These are phyloP conservation scores for Phyllosticta citriasiana DNA, from an alignment of 2,329 filamentous ascomycete genomes.

Conservation along the genomic window DNA sequence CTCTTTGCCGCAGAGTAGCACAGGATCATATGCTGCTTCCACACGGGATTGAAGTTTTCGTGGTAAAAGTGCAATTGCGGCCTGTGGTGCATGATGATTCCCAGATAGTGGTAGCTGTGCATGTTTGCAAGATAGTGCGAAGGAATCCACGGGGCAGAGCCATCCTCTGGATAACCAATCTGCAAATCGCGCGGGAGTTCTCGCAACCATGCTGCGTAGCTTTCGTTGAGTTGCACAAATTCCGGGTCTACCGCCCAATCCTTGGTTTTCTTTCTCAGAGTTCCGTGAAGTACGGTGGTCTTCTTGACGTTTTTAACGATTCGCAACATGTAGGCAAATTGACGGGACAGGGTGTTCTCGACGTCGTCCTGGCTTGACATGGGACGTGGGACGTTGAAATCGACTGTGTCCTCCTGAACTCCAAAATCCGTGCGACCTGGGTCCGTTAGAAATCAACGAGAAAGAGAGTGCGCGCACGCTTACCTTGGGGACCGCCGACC, in stretches of 20 bases:
- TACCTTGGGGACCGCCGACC: constrained; percentile 89
- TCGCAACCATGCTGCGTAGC: constrained; percentile 64
- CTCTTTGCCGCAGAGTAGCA: constrained; percentile 78
- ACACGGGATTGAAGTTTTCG: constrained; percentile 66
- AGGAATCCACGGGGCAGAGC: constrained; percentile 71
- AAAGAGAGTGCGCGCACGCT: constrained; percentile 10
- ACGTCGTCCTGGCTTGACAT: constrained; percentile 59
- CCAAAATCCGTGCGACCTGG: constrained; percentile 64
- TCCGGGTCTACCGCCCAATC: constrained; percentile 83
- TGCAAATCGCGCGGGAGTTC: constrained; percentile 71
- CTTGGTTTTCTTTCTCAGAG: constrained; percentile 62
- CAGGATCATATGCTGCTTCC: constrained; percentile 80
- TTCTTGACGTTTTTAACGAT: constrained; percentile 68
- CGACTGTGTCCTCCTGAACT: constrained; percentile 64
- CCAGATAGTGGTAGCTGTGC: constrained; percentile 80
- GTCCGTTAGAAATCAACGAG: constrained; percentile 7
- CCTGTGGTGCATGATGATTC: constrained; percentile 75
- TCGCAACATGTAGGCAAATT: constrained; percentile 72
- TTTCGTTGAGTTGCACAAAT: constrained; percentile 68
- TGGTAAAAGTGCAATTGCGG: constrained; percentile 69
- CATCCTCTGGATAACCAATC: constrained; percentile 67
- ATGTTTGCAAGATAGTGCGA: constrained; percentile 84
- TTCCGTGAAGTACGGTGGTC: constrained; percentile 66
- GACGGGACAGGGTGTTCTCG: constrained; percentile 69
- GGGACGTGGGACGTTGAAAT: constrained; percentile 57